Base-by-base conservation (phyloP, 495 filamentous ascomycete species). In the Thozetella sp. region DNA sequence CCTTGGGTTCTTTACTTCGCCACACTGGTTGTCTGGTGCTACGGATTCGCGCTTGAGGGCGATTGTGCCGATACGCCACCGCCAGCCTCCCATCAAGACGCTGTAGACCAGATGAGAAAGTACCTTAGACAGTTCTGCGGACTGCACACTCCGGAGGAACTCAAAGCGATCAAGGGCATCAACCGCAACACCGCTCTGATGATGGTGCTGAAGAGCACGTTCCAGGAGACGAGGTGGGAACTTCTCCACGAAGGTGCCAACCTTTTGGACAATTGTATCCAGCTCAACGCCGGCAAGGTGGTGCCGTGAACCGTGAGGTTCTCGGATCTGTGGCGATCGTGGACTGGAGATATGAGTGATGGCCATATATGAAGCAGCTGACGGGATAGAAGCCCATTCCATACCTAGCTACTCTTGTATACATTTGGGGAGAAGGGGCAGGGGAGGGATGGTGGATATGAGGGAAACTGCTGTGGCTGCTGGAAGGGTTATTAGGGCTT, bases 1-100 rank as follows among this genome's bases (percentile, higher is more conserved):
- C 93, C 95, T 2, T 99, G 95, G 95, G 92, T 98, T n/a, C 80
- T 99, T 53, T 99, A 97, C 69, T 96, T 96, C 58, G 92, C 95
- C 1, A 86, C 89, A 2, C 79, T 98, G 45, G 93, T 97, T 25
- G 91, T 97, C 19, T 99, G 94, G 94, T 93, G 86, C 56, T 99
- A 98, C 67, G 95, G 92, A 22, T 98, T 86, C 69, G 95, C 95
- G 11, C 74, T 97, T 55, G 95, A 97, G 66, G 95, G 95, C 0
- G 82, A 92, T 0, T 82, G 90, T 55, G 72, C 79, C 0, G 60
- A 52, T 20, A 67, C 73, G 9, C 76, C 83, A 2, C 63, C 81
- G 26, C 83, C 84, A 17, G 72, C 74, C 3, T 81, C 83, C 1
- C 77, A 80, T 23, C 81, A 87, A 6, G 88, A 92, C 56, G 88